Conservation (phyloP, 768 basidiomycete genomes). For the Rhodotorula graminis region DNA sequence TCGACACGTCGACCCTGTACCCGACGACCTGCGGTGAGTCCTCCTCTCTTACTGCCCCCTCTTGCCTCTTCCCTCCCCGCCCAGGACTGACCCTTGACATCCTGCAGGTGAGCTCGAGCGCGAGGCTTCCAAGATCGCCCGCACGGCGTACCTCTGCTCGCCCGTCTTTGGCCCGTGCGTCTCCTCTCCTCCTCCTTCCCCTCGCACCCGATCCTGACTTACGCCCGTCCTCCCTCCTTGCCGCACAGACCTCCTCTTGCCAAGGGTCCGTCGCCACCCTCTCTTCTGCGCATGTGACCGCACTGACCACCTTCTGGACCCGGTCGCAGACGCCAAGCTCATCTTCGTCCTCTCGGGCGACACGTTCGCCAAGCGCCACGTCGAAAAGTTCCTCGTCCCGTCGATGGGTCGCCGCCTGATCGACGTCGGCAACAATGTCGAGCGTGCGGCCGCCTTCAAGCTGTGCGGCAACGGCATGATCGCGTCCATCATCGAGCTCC, state of each 20-base stretch:
- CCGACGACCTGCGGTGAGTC: slow-evolving; percentile 45
- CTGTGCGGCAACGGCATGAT: slow-evolving; percentile 51
- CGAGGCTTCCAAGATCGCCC: slow-evolving; percentile 56
- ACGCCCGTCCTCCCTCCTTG: background rate
- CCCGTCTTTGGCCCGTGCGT: slow-evolving; percentile 62
- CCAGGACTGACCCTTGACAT: background rate
- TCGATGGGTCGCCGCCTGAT: slow-evolving; percentile 64
- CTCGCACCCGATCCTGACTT: background rate
- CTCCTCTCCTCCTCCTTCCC: slow-evolving; percentile 18
- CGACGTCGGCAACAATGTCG: slow-evolving; percentile 79
- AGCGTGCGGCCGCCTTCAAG: slow-evolving; percentile 75
- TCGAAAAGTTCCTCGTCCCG: slow-evolving; percentile 71
- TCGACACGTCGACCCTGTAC: slow-evolving; percentile 69
- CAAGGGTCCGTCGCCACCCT: background rate
- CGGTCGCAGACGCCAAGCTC: slow-evolving; percentile 58
- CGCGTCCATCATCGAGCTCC: slow-evolving; percentile 57
- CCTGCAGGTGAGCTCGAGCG: slow-evolving; percentile 61
- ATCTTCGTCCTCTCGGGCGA: slow-evolving; percentile 75
- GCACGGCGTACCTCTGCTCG: slow-evolving; percentile 63
- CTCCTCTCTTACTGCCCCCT: background rate
- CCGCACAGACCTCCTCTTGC: background rate
- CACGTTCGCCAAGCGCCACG: slow-evolving; percentile 72
- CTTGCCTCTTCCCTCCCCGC: too few relatives aligned
- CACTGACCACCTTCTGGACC: too few relatives aligned
- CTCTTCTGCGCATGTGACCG: too few relatives aligned